phyloP scores from a whole-genome alignment of 306 rosid species.

The Quercus cerris region DNA sequence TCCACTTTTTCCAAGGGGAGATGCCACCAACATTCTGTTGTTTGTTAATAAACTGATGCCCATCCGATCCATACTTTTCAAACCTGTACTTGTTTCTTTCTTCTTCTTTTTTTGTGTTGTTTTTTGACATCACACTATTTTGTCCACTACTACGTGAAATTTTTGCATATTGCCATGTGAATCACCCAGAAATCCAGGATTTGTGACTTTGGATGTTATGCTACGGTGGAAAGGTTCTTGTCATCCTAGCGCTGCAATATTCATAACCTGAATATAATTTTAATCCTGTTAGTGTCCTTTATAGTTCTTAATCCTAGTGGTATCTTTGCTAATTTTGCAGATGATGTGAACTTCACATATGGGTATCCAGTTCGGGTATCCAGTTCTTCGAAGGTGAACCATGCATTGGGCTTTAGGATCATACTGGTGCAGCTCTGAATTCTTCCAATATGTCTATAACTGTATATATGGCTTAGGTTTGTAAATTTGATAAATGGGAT shows the following conservation, averaged over 20 bases:
- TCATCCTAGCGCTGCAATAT: neutral
- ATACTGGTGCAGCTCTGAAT: slow-evolving; percentile 18
- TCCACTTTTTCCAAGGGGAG: neutral
- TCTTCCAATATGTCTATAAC: slow-evolving; percentile 25
- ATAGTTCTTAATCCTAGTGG: slow-evolving; percentile 17
- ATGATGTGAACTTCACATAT: slow-evolving; percentile 33
- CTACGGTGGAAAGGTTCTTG: neutral
- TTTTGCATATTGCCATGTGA: neutral
- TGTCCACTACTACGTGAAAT: neutral
- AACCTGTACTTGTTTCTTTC: neutral
- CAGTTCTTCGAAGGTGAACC: slow-evolving; percentile 13
- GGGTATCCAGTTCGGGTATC: slow-evolving; percentile 25
- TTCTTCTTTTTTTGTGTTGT: neutral
- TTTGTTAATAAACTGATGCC: neutral
- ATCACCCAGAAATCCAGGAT: neutral
- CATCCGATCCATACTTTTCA: neutral
- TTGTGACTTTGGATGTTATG: neutral
- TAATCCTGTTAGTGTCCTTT: neutral
- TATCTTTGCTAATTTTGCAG: slow-evolving; percentile 43
- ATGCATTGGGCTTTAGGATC: slow-evolving; percentile 13
- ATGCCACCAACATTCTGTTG: neutral
- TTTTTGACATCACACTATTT: neutral
- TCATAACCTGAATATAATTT: slow-evolving; percentile 6
- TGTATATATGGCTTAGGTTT: slow-evolving; percentile 58
- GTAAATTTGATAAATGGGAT: slow-evolving; percentile 44